Conservation (phyloP, 164 flowering plant species). For the Vitis amurensis region DNA sequence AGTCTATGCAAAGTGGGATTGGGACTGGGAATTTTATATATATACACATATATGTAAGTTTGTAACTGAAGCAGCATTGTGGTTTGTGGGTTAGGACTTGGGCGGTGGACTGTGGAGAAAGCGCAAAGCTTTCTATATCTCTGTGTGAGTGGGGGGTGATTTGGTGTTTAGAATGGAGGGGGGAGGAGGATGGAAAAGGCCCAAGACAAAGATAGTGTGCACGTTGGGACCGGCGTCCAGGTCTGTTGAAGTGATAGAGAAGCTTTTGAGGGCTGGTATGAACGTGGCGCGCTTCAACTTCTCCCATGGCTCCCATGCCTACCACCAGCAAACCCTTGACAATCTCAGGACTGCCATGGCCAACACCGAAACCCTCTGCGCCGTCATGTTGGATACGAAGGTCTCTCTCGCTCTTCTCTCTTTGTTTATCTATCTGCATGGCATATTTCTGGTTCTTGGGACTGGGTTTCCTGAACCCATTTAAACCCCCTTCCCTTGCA, state of each 20-base stretch:
- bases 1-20: no score
- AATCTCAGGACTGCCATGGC: slow-evolving; percentile 38
- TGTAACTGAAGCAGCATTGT: no score
- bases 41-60: no score
- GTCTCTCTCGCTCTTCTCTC: slow-evolving; percentile 4
- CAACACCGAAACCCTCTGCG: slow-evolving; percentile 37
- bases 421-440: background rate
- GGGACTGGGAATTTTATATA: no score
- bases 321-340: slow-evolving; percentile 40
- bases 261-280: slow-evolving; percentile 39
- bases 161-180: slow-evolving; percentile 8
- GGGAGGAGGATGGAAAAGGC: slow-evolving; percentile 7
- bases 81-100: no score
- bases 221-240: slow-evolving; percentile 38
- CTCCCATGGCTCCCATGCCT: slow-evolving; percentile 36
- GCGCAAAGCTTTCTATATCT: no score
- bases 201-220: slow-evolving; percentile 44
- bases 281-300: slow-evolving; percentile 47
- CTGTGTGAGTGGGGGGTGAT: no score
- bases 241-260: slow-evolving; percentile 38
- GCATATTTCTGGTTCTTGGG: no score
- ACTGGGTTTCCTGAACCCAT: no score
- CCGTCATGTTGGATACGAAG: slow-evolving; percentile 47
- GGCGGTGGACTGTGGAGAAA: no score
- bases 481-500: no score